A percentile compares a stretch with the other conserved stretches of the same genome.
phyloP scores from a whole-genome alignment of 1,284 basidiomycete genomes.

The Trametes versicolor region DNA sequence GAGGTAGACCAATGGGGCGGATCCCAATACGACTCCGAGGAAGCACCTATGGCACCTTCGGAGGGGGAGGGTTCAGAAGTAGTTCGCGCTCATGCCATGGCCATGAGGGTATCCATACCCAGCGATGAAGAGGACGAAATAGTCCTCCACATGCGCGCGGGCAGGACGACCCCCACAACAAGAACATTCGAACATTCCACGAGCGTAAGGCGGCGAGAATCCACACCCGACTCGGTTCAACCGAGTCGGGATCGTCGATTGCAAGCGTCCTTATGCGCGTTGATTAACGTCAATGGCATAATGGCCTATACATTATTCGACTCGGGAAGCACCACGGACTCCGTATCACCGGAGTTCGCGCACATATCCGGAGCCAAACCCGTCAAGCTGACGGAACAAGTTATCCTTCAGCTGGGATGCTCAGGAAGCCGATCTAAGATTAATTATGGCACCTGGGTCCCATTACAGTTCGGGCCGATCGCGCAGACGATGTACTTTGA shows the following conservation, averaged over 20 bases:
- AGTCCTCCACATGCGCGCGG: neutral
- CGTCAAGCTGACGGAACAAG: constrained; percentile 36
- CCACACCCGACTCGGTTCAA: neutral
- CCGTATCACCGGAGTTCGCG: constrained; percentile 36
- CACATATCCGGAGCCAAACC: constrained; percentile 15
- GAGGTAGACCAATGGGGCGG: constrained; percentile 11
- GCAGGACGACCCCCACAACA: neutral
- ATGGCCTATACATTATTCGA: constrained; percentile 37
- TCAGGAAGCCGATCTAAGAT: constrained; percentile 39
- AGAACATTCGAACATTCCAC: neutral
- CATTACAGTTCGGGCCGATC: constrained; percentile 6
- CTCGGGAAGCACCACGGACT: constrained; percentile 38
- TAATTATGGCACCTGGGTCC: constrained; percentile 28
- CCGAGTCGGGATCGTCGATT: neutral
- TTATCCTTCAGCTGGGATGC: constrained; percentile 38
- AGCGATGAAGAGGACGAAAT: neutral
- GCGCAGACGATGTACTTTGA: constrained; percentile 37
- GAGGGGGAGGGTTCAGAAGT: constrained; percentile 7
- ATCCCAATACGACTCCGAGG: constrained; percentile 14
- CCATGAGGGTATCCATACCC: neutral
- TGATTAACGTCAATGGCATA: constrained; percentile 30
- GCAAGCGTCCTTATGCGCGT: constrained; percentile 1
- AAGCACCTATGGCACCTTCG: neutral
- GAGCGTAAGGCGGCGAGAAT: neutral
- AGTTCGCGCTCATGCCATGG: neutral